Evolutionary conservation across 768 basidiomycete species (phyloP).

Genomic region (Tricholoma flavovirens): DNA sequence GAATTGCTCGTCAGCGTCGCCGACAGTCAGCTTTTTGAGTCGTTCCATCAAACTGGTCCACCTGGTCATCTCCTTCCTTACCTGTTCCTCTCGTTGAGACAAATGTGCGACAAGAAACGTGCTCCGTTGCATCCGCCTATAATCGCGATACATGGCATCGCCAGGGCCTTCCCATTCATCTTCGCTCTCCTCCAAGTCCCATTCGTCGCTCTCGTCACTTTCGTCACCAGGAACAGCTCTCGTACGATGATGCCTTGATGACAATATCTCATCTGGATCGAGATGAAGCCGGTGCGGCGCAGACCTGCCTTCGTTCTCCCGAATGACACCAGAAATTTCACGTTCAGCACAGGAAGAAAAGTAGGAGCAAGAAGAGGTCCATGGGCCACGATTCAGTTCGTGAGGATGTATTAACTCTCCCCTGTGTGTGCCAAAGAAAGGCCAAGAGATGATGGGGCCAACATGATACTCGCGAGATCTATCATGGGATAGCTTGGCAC

Average conservation of each 20-base stretch:
- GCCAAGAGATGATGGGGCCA: slow-evolving; percentile 85
- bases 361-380: slow-evolving; percentile 56
- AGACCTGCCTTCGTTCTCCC: slow-evolving; percentile 72
- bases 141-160: slow-evolving; percentile 76
- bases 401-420: slow-evolving; percentile 63
- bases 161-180: slow-evolving; percentile 77
- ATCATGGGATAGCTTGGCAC: slow-evolving; percentile 11
- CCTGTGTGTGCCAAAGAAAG: slow-evolving; percentile 82
- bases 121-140: slow-evolving; percentile 72
- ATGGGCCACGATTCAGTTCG: slow-evolving; percentile 79
- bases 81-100: slow-evolving; percentile 53
- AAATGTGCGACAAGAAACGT: slow-evolving; percentile 76
- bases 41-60: slow-evolving; percentile 67
- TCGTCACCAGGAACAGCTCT: slow-evolving; percentile 65
- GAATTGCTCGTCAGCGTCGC: slow-evolving; percentile 47
- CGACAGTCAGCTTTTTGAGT: slow-evolving; percentile 29
- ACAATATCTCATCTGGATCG: slow-evolving; percentile 70
- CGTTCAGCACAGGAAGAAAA: slow-evolving; percentile 60
- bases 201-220: slow-evolving; percentile 75
- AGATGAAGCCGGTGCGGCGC: slow-evolving; percentile 75
- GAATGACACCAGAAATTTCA: slow-evolving; percentile 68
- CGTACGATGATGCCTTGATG: slow-evolving; percentile 65
- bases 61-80: slow-evolving; percentile 63
- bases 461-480: slow-evolving; percentile 43
- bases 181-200: slow-evolving; percentile 74